phyloP scores from a whole-genome alignment of 306 rosid genomes.

The Carpinus viminea region DNA sequence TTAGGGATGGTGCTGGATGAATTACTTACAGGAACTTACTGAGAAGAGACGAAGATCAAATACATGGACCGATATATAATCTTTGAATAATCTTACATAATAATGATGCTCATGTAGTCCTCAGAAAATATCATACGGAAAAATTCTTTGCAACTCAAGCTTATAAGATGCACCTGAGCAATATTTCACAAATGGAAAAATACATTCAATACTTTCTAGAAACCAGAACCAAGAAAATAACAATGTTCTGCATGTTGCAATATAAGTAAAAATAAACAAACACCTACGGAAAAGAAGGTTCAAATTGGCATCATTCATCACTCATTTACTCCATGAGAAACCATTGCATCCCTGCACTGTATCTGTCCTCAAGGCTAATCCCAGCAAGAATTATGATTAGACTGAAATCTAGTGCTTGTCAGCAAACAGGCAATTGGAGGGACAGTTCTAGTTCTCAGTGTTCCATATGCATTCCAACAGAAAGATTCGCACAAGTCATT shows the following conservation, averaged over 20 bases:
- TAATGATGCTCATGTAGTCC: background rate
- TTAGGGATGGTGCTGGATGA: slow-evolving; percentile 3
- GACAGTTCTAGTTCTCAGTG: slow-evolving; percentile 49
- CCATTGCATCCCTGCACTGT: background rate
- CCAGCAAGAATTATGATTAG: slow-evolving; percentile 44
- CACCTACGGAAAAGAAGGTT: background rate
- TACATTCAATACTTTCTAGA: background rate
- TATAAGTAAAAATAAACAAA: background rate
- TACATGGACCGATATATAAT: background rate
- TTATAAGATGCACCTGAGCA: background rate
- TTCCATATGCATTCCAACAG: slow-evolving; percentile 85
- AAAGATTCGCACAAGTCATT: slow-evolving; percentile 39
- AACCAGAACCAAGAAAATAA: background rate
- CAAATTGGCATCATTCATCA: background rate
- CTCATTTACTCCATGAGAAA: background rate
- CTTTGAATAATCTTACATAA: too few species aligned
- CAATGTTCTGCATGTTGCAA: background rate
- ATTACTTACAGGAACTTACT: slow-evolving; percentile 6
- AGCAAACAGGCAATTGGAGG: slow-evolving; percentile 61
- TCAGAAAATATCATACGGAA: background rate
- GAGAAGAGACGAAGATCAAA: background rate
- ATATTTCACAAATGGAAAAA: background rate
- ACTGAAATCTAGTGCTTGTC: slow-evolving; percentile 24
- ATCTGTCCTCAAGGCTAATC: background rate
- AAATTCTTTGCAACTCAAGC: background rate